Evolutionary conservation across 805 yeast species (phyloP).

Genomic region (Yueomyces sp.): DNA sequence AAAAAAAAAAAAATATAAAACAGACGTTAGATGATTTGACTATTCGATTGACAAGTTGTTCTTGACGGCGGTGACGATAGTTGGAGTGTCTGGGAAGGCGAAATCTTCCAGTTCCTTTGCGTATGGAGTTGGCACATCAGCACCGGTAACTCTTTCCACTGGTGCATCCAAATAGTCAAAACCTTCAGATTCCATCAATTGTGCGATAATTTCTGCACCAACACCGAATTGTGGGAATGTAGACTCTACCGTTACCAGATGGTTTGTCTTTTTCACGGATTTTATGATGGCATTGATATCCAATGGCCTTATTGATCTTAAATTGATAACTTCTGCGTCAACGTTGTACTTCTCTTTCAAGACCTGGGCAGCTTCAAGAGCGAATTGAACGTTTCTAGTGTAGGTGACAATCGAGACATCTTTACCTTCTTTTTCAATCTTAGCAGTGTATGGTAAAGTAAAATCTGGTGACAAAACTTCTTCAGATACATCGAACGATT

Average conservation of each 20-base stretch:
- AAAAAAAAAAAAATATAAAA: no score
- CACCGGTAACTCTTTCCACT: constrained; percentile 96
- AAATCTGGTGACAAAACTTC: constrained; percentile 83
- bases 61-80: constrained; percentile 76
- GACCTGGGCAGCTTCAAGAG: constrained; percentile 80
- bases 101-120: constrained; percentile 92
- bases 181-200: constrained; percentile 95
- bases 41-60: constrained; percentile 59
- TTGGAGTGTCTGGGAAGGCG: constrained; percentile 95
- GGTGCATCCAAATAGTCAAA: constrained; percentile 98
- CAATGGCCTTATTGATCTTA: constrained; percentile 94
- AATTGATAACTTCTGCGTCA: constrained; percentile 84
- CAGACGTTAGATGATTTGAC: background rate
- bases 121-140: constrained; percentile 99
- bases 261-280: constrained; percentile 92
- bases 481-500: constrained; percentile 76
- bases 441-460: constrained; percentile 85
- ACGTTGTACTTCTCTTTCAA: constrained; percentile 78
- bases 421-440: constrained; percentile 84
- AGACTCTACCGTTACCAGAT: constrained; percentile 89
- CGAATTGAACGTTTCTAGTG: constrained; percentile 77
- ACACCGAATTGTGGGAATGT: constrained; percentile 98
- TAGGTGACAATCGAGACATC: constrained; percentile 85
- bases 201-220: constrained; percentile 96
- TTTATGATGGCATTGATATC: constrained; percentile 77